phyloP scores from a whole-genome alignment of 257 asterid species.

The Solanum peruvianum region DNA sequence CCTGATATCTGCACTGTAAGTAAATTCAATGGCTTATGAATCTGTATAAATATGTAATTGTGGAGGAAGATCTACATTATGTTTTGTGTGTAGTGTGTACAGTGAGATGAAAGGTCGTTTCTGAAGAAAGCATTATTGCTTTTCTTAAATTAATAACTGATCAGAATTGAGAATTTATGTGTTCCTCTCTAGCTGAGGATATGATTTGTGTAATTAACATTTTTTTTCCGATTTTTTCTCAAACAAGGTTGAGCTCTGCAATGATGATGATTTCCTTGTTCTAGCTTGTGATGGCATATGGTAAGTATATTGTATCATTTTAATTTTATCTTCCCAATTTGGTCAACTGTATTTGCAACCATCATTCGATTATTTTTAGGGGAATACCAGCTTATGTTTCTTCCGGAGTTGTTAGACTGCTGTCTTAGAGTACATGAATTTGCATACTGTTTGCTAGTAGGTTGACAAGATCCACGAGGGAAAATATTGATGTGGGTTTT shows the following conservation, averaged over 20 bases:
- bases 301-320: slow-evolving; percentile 28
- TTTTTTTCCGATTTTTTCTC: neutral
- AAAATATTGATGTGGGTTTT: neutral
- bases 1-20: slow-evolving; percentile 79
- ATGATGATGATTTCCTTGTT: slow-evolving; percentile 81
- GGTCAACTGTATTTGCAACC: neutral
- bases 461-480: neutral
- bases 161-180: neutral
- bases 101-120: neutral
- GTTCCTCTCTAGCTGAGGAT: neutral
- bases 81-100: neutral
- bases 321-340: neutral
- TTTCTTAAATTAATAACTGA: neutral
- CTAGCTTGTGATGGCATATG: slow-evolving; percentile 99
- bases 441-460: neutral
- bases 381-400: neutral
- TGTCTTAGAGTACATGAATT: neutral
- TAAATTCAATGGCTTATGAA: neutral
- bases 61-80: neutral
- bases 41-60: neutral
- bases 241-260: slow-evolving; percentile 62
- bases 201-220: slow-evolving; percentile 3
- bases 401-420: neutral
- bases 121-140: neutral
- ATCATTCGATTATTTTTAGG: neutral